Conservation (phyloP, 2,329 filamentous ascomycete genomes). For the Fusarium sp. region DNA sequence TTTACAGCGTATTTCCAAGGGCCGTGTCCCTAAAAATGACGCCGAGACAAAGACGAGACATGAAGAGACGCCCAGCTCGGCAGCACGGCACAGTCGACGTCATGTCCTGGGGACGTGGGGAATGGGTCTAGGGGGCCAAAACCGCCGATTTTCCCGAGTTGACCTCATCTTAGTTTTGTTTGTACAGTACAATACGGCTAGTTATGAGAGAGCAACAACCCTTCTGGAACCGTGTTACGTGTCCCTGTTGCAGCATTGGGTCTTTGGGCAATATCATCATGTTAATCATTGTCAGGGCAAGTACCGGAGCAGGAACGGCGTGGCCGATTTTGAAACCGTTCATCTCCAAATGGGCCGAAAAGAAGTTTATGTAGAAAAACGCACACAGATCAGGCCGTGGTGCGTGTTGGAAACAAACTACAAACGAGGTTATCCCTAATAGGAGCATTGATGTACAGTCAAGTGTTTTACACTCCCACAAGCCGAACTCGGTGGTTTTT, state of each 20-base stretch:
- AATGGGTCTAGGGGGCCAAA: conserved; percentile 39
- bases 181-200: background rate
- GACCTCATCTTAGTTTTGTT: conserved; percentile 22
- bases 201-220: background rate
- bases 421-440: conserved; percentile 22
- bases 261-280: background rate
- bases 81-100: conserved; percentile 49
- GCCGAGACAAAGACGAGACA: conserved; percentile 31
- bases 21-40: conserved; percentile 35
- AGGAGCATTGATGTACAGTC: conserved; percentile 34
- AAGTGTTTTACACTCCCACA: conserved; percentile 10
- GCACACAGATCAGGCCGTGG: conserved; percentile 37
- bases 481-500: conserved; percentile 35
- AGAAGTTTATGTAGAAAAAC: conserved; percentile 1
- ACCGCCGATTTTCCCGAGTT: conserved; percentile 50
- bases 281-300: conserved; percentile 4
- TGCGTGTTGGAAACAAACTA: conserved; percentile 18
- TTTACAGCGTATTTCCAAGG: background rate
- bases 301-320: conserved; percentile 20
- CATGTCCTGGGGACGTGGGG: conserved; percentile 45
- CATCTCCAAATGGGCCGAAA: conserved; percentile 24
- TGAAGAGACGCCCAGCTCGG: conserved; percentile 41
- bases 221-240: conserved; percentile 31
- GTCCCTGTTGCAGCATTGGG: background rate
- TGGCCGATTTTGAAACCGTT: conserved; percentile 35